phyloP scores from a whole-genome alignment of 495 filamentous ascomycete species.

The Daldinia vernicosa region DNA sequence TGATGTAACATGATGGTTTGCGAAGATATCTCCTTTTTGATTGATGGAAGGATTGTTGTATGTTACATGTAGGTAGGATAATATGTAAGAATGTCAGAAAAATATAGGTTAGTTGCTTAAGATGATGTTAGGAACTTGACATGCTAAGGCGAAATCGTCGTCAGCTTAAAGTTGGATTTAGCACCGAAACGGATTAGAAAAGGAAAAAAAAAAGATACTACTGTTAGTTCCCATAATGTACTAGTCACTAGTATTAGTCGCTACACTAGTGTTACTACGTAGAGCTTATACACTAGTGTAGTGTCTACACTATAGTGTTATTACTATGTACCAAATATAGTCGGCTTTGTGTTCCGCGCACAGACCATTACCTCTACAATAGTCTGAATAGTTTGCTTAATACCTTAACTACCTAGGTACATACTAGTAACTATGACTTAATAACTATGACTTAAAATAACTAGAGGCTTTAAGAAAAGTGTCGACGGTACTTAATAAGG shows the following conservation, averaged over 20 bases:
- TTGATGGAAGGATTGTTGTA: neutral
- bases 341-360: neutral
- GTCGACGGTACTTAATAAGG: neutral
- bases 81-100: neutral
- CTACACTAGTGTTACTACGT: too few species aligned
- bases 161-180: slow-evolving; percentile 28
- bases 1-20: slow-evolving; percentile 7
- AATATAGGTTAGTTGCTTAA: neutral
- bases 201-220: neutral
- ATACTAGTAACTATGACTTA: too few species aligned
- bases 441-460: neutral
- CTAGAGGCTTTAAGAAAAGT: neutral
- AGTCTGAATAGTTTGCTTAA: neutral
- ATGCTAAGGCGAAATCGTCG: slow-evolving; percentile 6
- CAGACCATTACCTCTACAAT: neutral
- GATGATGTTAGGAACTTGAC: too few species aligned
- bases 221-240: neutral
- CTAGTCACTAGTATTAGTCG: neutral
- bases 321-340: neutral
- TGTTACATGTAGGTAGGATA: neutral
- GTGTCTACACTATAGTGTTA: neutral
- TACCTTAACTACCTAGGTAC: too few species aligned
- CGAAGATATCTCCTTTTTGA: neutral
- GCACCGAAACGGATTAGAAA: slow-evolving; percentile 8
- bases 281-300: neutral